Evolutionary conservation across 2,329 filamentous ascomycete species (phyloP), one percentile per base, ranked within the genome.

Genomic region (Botryotinia globosa): DNA sequence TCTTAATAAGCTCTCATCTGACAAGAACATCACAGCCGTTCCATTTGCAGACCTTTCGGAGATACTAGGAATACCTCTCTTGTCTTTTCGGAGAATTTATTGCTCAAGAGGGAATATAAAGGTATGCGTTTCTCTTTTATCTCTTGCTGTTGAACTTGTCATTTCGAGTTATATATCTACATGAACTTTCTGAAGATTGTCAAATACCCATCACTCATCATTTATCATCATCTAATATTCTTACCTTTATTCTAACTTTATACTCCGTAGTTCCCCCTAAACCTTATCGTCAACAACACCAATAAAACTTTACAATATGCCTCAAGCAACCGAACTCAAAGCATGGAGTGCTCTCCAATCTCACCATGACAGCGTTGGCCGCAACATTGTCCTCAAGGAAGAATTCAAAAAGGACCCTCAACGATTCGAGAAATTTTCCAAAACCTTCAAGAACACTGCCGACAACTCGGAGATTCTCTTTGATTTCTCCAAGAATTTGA

Each of bases 401-500:
- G 93, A 93, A 82, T 99, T 98, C 84, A 88, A 93, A 80, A 90
- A 93, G 79, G 94, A 99, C 82, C 90, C 94, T 67, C 82, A 92
- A 81, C 94, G 96, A 76, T 98, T 98, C 86, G 84, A 91, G 80
- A 97, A 96, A 85, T 94, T 97, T 86, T 92, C 90, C 82, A 92
- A 91, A 82, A 93, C 89, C 80, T 97, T 98, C 84, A 85, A 88
- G 44, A 94, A 93, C 83, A 83, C 88, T 70, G 91, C 92, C 77
- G 93, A 97, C 80, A 88, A 87, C 80, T 91, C 90, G 78, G 94
- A 98, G 77, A 96, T 97, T 80, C 89, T 99, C 76, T 99, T 98
- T 84, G 96, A 99, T 84, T 99, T 97, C 85, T 96, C 92, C 86
- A 99, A 99, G 90, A 99, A 99, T 89, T 94, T 99, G 84, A 83